Evolutionary conservation across 2,329 filamentous ascomycete species (phyloP), one percentile per base, ranked within the genome.

Genomic region (Neoarthrinium moseri): DNA sequence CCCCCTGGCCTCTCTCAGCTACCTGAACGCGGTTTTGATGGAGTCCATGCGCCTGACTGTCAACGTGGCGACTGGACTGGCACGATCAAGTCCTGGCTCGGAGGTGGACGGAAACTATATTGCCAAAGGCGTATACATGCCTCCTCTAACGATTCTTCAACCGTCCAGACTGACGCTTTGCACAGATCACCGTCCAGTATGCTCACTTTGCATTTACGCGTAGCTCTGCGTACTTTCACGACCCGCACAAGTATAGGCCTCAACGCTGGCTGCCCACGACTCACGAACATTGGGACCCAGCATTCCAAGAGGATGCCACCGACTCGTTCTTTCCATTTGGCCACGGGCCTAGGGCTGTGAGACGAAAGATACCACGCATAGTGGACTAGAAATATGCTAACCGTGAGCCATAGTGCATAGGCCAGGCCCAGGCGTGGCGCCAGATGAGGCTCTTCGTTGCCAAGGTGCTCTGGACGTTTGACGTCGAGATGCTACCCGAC

Each of bases 21-120:
- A 69, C 43, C 54, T 69, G 15, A 51, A 56, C 11, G 64, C 65
- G 2, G 59, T 59, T n/a, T 49, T 70, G 2, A 46, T 60, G 20
- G 67, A 59, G 34, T 24, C 46, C 17, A 38, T 59, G 23, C 53
- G 57, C 12, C 17, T 56, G 17, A 46, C 40, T 8, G 45, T 48
- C 8, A 48, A 43, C 6, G 46, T 44, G 6, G 43, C 38, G 18
- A 51, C 47, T 10, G 57, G 58, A 1, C 32, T 55, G 24, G 51
- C 57, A 1, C 51, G 53, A 1, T 29, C 53, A 7, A 58, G 57
- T 24, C 59, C 59, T 3, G 58, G 58, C 10, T 50, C 55, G 12
- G 43, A 26, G 12, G 54, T 59, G 2, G 56, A 60, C 22, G 56
- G 55, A 7, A 27, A 54, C 27, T 60, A 55, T 34, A 52, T 60